Evolutionary conservation across 495 filamentous ascomycete genomes (phyloP).

Genomic region (Neurospora africana): DNA sequence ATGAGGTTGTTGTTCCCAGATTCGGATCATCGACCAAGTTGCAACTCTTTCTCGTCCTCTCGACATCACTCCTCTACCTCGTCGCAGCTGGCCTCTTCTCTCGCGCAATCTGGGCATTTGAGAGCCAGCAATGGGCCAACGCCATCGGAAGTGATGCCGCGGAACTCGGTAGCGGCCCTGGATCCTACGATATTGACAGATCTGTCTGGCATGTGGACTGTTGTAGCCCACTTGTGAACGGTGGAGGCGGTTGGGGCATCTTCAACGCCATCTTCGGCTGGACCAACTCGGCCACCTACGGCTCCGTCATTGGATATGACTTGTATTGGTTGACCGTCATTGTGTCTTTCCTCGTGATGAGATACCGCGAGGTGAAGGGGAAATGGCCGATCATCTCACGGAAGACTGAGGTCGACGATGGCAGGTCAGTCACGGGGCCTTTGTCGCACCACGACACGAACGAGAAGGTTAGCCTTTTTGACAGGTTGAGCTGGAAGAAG

Average conservation of each 20-base stretch:
- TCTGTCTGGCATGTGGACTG: conserved; percentile 94
- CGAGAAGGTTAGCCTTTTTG: not conserved
- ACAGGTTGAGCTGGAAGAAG: not conserved
- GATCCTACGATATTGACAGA: conserved; percentile 75
- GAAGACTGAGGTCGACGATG: conserved; percentile 7
- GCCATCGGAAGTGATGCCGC: conserved; percentile 60
- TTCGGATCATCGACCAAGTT: conserved; percentile 48
- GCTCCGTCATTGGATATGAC: conserved; percentile 77
- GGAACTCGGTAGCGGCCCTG: conserved; percentile 66
- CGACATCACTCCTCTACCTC: conserved; percentile 76
- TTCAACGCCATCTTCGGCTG: conserved; percentile 80
- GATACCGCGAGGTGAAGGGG: conserved; percentile 57
- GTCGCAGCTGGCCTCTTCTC: conserved; percentile 81
- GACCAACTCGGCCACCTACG: conserved; percentile 82
- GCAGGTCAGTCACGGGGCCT: not conserved
- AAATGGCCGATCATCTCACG: conserved; percentile 50
- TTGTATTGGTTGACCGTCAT: conserved; percentile 73
- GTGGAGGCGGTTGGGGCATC: conserved; percentile 79
- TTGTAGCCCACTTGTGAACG: conserved; percentile 61
- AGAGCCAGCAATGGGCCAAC: conserved; percentile 55
- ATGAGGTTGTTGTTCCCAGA: conserved; percentile 16
- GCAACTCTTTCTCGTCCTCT: conserved; percentile 69
- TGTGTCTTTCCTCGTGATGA: conserved; percentile 46
- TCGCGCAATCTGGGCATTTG: conserved; percentile 60
- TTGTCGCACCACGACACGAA: not conserved